Percentiles rank a stretch among this genome's conserved stretches.
Evolutionary conservation across 768 basidiomycete species (phyloP).

Genomic region (Boletus patriciae): DNA sequence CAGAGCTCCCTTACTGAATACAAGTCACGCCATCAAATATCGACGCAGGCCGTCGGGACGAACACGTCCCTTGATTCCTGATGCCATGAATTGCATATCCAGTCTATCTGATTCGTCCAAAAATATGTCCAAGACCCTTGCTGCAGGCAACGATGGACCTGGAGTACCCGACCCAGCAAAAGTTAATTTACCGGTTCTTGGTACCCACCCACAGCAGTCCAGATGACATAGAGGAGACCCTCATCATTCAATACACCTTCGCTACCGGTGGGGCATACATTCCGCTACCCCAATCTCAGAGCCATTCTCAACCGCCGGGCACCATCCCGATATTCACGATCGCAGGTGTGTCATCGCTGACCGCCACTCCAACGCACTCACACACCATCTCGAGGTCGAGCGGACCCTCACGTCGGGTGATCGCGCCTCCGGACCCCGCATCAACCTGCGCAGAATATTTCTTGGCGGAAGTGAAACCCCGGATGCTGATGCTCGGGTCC

Average conservation of each 20-base stretch:
- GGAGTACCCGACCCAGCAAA: not conserved
- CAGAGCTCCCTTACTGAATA: no score
- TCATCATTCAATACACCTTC: conserved; percentile 20
- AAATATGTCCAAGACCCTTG: conserved; percentile 12
- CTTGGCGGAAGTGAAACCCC: not conserved
- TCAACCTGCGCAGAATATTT: not conserved
- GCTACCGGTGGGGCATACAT: conserved; percentile 7
- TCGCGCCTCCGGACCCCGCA: not conserved
- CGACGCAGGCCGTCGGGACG: not conserved
- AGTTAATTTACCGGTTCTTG: no score
- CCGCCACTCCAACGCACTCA: no score
- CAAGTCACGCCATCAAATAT: no score
- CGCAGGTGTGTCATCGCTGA: not conserved
- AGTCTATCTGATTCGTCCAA: conserved; percentile 3
- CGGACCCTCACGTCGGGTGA: not conserved
- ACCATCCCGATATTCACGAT: conserved; percentile 16
- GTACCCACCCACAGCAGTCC: not conserved
- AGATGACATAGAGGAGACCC: not conserved
- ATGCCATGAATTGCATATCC: not conserved
- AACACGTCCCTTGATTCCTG: conserved; percentile 8
- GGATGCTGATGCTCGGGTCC: not conserved
- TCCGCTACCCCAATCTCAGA: conserved; percentile 1
- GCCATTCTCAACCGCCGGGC: not conserved
- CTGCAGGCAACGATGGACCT: not conserved
- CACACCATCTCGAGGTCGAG: no score